phyloP scores from a whole-genome alignment of 441 rosid species.

The Gossypium lobatum region DNA sequence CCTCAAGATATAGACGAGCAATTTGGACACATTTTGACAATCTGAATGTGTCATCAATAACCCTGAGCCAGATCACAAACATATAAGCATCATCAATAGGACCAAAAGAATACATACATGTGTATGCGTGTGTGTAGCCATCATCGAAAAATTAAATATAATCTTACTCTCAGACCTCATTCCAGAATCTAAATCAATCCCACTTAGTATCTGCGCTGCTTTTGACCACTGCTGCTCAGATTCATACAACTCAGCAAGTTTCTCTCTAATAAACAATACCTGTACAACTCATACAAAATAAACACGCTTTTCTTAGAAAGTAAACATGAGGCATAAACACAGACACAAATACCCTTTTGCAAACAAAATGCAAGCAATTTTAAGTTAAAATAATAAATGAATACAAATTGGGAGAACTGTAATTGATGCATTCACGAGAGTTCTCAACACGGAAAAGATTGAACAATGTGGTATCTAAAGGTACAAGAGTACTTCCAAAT shows the following conservation, averaged over 20 bases:
- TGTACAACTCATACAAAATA: conserved; percentile 20
- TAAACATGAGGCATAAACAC: not conserved
- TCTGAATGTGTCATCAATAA: conserved; percentile 78
- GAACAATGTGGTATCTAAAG: not conserved
- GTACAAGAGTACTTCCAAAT: conserved; percentile 1
- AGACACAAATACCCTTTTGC: no score
- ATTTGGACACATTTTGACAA: conserved; percentile 95
- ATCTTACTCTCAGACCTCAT: conserved; percentile 66
- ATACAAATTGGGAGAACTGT: not conserved
- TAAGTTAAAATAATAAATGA: not conserved
- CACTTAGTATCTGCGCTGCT: conserved; percentile 99
- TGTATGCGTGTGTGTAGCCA: not conserved
- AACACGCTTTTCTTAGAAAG: not conserved
- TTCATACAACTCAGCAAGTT: conserved; percentile 90
- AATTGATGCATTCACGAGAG: not conserved
- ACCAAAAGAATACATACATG: not conserved
- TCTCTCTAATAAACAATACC: conserved; percentile 91
- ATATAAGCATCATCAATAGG: conserved; percentile 7
- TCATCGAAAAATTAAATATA: conserved; percentile 4
- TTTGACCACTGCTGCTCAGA: conserved; percentile 94
- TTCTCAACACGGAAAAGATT: not conserved
- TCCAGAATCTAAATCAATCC: conserved; percentile 92
- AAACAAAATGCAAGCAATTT: not conserved
- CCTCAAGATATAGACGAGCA: conserved; percentile 97
- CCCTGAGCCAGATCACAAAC: conserved; percentile 41